Percentiles rank a stretch among this genome's conserved stretches.
These are phyloP conservation scores for Cryomyces minteri DNA, from an alignment of 495 filamentous ascomycete genomes.

Conservation along the genomic window DNA sequence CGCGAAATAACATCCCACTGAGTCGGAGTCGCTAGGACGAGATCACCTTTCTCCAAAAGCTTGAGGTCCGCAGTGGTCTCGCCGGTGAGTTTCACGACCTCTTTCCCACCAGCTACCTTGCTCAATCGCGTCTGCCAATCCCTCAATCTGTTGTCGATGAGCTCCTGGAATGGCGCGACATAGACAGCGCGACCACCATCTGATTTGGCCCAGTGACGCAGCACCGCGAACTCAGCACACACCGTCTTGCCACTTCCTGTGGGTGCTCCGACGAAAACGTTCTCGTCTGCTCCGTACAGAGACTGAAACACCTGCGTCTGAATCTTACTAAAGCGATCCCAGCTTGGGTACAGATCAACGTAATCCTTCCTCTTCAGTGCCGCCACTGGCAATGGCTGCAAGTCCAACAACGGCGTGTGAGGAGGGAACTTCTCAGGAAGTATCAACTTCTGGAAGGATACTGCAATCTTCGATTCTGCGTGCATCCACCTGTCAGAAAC, in stretches of 20 bases:
- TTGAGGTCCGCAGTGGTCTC: slow-evolving; percentile 86
- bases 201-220: slow-evolving; percentile 67
- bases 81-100: slow-evolving; percentile 83
- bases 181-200: slow-evolving; percentile 71
- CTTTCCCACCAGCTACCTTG: slow-evolving; percentile 63
- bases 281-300: slow-evolving; percentile 76
- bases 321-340: slow-evolving; percentile 87
- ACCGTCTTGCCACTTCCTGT: slow-evolving; percentile 93
- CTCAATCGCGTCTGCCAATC: slow-evolving; percentile 72
- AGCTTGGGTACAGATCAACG: slow-evolving; percentile 62
- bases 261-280: slow-evolving; percentile 76
- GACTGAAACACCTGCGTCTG: slow-evolving; percentile 96
- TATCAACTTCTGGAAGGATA: slow-evolving; percentile 87
- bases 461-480: slow-evolving; percentile 79
- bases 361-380: slow-evolving; percentile 79
- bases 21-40: slow-evolving; percentile 77
- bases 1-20: slow-evolving; percentile 96
- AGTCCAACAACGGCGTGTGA: slow-evolving; percentile 74
- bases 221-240: slow-evolving; percentile 83
- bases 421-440: slow-evolving; percentile 91
- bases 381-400: slow-evolving; percentile 76
- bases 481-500: slow-evolving; percentile 97
- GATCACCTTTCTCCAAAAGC: slow-evolving; percentile 70
- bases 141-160: slow-evolving; percentile 59
- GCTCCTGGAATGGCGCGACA: slow-evolving; percentile 88